A percentile compares a stretch with the other conserved stretches of the same genome.
Conservation (phyloP, 441 rosid genomes). For the Pelargonium citronellum region DNA sequence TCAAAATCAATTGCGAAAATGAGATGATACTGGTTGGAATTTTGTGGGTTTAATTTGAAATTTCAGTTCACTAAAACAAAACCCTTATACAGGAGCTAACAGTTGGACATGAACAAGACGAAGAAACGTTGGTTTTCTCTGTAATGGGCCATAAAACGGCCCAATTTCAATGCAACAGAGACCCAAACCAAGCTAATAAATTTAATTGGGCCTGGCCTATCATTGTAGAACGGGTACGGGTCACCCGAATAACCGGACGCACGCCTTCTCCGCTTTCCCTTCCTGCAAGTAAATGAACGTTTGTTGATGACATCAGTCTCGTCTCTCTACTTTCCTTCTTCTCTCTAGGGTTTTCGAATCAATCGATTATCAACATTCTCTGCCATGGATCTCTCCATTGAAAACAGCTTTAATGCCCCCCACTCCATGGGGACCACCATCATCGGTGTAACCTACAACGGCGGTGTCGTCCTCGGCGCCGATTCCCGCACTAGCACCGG, state of each 20-base stretch:
- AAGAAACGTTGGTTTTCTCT: no score
- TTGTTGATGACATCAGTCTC: neutral
- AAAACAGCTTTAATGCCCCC: slow-evolving; percentile 7
- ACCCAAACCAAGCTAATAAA: neutral
- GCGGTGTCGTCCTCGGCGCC: slow-evolving; percentile 12
- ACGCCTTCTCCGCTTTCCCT: neutral
- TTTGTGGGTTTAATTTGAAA: no score
- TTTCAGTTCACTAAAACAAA: no score
- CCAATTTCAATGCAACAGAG: no score
- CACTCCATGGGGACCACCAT: slow-evolving; percentile 13
- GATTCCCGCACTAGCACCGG: slow-evolving; percentile 92
- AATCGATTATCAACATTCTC: neutral
- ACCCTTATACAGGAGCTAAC: no score
- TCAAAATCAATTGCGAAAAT: neutral
- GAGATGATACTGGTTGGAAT: neutral
- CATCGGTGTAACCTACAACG: slow-evolving; percentile 12
- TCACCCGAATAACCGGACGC: neutral
- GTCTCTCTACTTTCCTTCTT: neutral
- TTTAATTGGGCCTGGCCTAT: neutral
- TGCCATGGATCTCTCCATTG: slow-evolving; percentile 8
- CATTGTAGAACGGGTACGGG: neutral
- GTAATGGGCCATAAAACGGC: no score
- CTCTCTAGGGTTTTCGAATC: slow-evolving; percentile 5
- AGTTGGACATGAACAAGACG: no score
- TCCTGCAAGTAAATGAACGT: neutral